Conservation (phyloP, 352 stramenopile genomes). For the Phytopythium helicoides region DNA sequence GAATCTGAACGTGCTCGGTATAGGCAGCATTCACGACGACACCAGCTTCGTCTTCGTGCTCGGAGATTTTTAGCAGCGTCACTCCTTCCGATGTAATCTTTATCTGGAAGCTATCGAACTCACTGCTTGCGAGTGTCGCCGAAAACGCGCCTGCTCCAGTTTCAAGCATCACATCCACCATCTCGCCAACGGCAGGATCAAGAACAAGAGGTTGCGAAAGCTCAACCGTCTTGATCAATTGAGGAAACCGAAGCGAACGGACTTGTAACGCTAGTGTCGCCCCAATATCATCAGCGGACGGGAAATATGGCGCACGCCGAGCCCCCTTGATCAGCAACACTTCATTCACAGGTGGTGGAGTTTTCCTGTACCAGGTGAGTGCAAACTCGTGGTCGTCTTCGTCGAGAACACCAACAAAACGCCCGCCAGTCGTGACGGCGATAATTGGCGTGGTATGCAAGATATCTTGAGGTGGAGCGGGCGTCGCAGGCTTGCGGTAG, state of each 20-base stretch:
- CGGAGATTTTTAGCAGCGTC: constrained; percentile 67
- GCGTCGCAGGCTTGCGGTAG: neutral
- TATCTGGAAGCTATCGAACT: constrained; percentile 80
- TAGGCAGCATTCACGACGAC: constrained; percentile 54
- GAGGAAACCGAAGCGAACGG: constrained; percentile 59
- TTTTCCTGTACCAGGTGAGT: constrained; percentile 73
- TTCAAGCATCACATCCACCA: constrained; percentile 71
- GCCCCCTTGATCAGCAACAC: constrained; percentile 68
- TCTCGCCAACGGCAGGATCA: constrained; percentile 61
- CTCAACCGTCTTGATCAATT: constrained; percentile 56
- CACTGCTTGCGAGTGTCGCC: constrained; percentile 73
- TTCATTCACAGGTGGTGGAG: constrained; percentile 28
- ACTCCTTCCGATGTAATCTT: constrained; percentile 60
- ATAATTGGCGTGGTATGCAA: constrained; percentile 55
- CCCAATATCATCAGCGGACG: constrained; percentile 72
- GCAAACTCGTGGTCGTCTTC: constrained; percentile 60
- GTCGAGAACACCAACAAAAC: constrained; percentile 54
- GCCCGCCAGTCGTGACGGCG: constrained; percentile 41
- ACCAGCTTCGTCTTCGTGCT: constrained; percentile 62
- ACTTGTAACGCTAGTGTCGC: constrained; percentile 54
- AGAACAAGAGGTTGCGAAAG: constrained; percentile 41
- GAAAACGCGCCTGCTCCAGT: constrained; percentile 71
- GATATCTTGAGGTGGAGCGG: constrained; percentile 12
- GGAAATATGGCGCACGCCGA: constrained; percentile 50
- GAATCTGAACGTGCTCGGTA: constrained; percentile 63